Evolutionary conservation across 106 monocot genomes (phyloP).

Genomic region (Dioscorea zingiberensis): DNA sequence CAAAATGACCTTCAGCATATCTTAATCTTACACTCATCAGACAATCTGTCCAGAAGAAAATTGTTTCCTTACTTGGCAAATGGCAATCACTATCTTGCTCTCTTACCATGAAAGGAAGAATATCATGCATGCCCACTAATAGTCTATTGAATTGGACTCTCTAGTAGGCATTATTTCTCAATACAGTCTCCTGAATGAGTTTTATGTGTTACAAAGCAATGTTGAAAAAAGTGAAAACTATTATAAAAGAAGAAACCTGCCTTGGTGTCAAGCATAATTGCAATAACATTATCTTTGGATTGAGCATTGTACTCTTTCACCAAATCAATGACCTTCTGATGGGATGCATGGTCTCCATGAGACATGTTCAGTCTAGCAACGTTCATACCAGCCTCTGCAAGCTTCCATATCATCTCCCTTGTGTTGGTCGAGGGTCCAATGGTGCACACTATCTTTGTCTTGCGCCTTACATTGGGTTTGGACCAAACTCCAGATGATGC

Average conservation of each 20-base stretch:
- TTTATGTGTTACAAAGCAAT: no score
- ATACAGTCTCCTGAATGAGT: no score
- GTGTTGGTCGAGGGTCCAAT: constrained; percentile 96
- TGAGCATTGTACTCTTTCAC: constrained; percentile 96
- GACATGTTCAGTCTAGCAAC: constrained; percentile 98
- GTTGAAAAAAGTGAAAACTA: no score
- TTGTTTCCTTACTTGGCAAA: no score
- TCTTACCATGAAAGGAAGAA: no score
- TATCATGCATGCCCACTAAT: no score
- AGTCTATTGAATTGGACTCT: no score
- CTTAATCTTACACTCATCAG: no score
- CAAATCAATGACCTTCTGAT: constrained; percentile 96
- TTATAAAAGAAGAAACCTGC: constrained; percentile 19
- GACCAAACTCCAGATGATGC: constrained; percentile 47
- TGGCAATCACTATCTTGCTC: no score
- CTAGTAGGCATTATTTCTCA: no score
- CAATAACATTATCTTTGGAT: constrained; percentile 76
- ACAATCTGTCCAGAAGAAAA: no score
- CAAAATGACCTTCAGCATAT: no score
- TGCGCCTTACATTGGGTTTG: constrained; percentile 74
- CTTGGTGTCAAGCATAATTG: constrained; percentile 99
- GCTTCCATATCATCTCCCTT: constrained; percentile 98
- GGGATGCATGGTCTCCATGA: constrained; percentile 97
- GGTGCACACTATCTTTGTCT: constrained; percentile 98
- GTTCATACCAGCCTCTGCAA: constrained; percentile 98